These are phyloP conservation scores for Brassica cretica DNA, from an alignment of 345 rosid genomes.

Conservation along the genomic window DNA sequence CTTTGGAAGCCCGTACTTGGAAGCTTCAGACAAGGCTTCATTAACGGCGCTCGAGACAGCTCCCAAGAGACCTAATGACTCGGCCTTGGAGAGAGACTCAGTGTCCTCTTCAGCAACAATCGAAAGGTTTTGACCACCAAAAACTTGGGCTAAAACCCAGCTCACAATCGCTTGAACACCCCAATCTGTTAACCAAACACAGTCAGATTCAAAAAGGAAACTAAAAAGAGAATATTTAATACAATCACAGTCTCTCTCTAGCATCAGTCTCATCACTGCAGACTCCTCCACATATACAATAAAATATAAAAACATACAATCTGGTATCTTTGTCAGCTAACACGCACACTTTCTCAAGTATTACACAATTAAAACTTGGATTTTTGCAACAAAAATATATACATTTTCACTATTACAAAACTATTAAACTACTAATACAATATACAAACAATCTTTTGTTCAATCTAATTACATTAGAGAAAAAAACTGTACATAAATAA, in stretches of 20 bases:
- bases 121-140: slow-evolving; percentile 55
- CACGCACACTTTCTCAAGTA: neutral
- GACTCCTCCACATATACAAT: neutral
- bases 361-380: neutral
- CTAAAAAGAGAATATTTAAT: neutral
- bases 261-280: neutral
- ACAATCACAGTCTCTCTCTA: neutral
- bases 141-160: slow-evolving; percentile 73
- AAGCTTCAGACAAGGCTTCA: slow-evolving; percentile 67
- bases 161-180: slow-evolving; percentile 90
- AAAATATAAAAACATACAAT: neutral
- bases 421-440: neutral
- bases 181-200: slow-evolving; percentile 58
- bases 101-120: slow-evolving; percentile 90
- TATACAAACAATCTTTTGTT: neutral
- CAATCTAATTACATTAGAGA: neutral
- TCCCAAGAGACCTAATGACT: slow-evolving; percentile 54
- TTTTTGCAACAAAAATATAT: neutral
- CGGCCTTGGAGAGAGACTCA: slow-evolving; percentile 60
- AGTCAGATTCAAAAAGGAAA: neutral
- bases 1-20: slow-evolving; percentile 62
- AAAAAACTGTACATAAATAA: neutral
- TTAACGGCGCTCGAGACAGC: slow-evolving; percentile 68
- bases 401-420: neutral
- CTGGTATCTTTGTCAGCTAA: neutral